Percentiles rank a stretch among this genome's conserved stretches.
Conservation (phyloP, 345 rosid species). For the Stellera chamaejasme region DNA sequence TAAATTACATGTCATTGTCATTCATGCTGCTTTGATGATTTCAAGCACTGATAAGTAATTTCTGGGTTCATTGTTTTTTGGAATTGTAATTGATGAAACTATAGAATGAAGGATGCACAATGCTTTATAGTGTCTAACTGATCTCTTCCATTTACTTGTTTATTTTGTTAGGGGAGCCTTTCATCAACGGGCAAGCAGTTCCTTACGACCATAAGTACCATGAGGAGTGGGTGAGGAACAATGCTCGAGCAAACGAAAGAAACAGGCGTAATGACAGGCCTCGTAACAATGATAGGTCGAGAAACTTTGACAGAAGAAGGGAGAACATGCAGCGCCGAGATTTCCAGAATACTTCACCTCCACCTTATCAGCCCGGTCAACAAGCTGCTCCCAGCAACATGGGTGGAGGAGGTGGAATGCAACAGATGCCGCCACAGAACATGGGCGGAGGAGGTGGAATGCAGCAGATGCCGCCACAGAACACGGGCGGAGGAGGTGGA, state of each 20-base stretch:
- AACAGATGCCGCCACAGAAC: constrained; percentile 19
- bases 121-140: too few relatives aligned
- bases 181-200: constrained; percentile 88
- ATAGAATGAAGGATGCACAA: too few relatives aligned
- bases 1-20: background rate
- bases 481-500: constrained; percentile 18
- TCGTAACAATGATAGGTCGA: constrained; percentile 60
- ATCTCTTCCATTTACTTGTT: too few relatives aligned
- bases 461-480: constrained; percentile 10
- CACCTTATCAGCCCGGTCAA: constrained; percentile 30
- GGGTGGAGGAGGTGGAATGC: constrained; percentile 12
- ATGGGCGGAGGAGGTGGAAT: constrained; percentile 19
- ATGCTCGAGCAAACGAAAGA: constrained; percentile 79
- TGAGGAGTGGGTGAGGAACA: constrained; percentile 97
- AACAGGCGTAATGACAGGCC: constrained; percentile 86
- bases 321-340: constrained; percentile 44
- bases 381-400: constrained; percentile 17
- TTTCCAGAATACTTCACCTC: constrained; percentile 20
- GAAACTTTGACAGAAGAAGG: constrained; percentile 87
- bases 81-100: too few relatives aligned
- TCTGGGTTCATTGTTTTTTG: too few relatives aligned
- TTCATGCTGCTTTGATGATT: too few relatives aligned
- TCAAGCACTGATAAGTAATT: too few relatives aligned
- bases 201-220: constrained; percentile 95
- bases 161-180: constrained; percentile 63